phyloP scores from a whole-genome alignment of 2,329 filamentous ascomycete genomes.

The Tolypocladium capitatum region DNA sequence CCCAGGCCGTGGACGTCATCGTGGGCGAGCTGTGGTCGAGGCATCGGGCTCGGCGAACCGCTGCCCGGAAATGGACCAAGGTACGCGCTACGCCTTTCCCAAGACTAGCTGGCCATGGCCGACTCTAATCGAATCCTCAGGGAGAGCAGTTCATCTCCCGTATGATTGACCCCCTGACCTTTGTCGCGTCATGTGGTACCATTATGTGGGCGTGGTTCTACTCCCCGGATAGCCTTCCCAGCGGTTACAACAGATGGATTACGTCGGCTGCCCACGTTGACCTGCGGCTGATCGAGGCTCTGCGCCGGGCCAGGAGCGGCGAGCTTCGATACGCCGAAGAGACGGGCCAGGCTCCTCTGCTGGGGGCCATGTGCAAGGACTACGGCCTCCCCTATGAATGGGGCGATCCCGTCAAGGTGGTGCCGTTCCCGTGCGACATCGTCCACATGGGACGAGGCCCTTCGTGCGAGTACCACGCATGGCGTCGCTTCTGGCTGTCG shows the following conservation, averaged over 20 bases:
- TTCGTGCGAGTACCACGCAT: constrained; percentile 62
- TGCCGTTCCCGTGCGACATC: constrained; percentile 70
- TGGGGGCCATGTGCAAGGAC: constrained; percentile 60
- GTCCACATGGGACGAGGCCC: constrained; percentile 69
- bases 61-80: constrained; percentile 32
- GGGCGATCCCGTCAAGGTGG: constrained; percentile 55
- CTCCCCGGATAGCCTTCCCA: constrained; percentile 54
- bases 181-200: constrained; percentile 56
- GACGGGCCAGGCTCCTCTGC: constrained; percentile 53
- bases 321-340: constrained; percentile 60
- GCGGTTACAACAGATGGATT: constrained; percentile 72
- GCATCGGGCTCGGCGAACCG: constrained; percentile 29
- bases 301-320: constrained; percentile 51
- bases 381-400: constrained; percentile 54
- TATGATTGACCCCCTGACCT: constrained; percentile 52
- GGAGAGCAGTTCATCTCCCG: constrained; percentile 20
- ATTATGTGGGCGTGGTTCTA: constrained; percentile 93
- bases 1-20: constrained; percentile 59
- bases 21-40: constrained; percentile 52
- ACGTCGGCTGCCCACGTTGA: constrained; percentile 64
- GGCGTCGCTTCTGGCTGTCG: constrained; percentile 52
- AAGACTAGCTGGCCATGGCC: not conserved
- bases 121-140: constrained; percentile 7
- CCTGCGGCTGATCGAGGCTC: constrained; percentile 56
- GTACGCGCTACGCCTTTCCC: constrained; percentile 16